Percentiles rank a stretch among this genome's conserved stretches.
Conservation (phyloP, 305 asterid species). For the Solanum hybrid region DNA sequence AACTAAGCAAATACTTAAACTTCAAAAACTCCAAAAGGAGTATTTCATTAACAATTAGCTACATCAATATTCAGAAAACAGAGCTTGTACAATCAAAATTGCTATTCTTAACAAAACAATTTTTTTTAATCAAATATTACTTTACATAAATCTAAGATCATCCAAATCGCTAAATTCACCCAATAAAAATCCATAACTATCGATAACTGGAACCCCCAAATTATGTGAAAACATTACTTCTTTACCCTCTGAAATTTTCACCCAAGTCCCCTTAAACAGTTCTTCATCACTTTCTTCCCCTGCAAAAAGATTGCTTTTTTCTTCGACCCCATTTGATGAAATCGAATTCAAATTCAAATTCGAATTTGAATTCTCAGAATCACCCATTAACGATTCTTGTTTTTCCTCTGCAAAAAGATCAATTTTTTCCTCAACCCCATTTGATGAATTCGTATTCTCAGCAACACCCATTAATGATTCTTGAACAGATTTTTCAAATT, state of each 20-base stretch:
- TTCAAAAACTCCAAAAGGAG: no score
- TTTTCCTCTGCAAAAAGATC: not conserved
- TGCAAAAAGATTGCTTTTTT: not conserved
- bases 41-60: not conserved
- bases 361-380: not conserved
- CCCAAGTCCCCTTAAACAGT: not conserved
- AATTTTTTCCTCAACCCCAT: not conserved
- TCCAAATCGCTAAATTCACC: constrained; percentile 41
- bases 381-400: not conserved
- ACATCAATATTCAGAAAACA: not conserved
- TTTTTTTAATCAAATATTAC: not conserved
- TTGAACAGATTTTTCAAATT: not conserved
- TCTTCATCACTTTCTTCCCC: not conserved
- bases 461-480: not conserved
- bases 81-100: not conserved
- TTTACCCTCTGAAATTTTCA: not conserved
- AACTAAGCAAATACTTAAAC: no score
- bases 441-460: not conserved
- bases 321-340: not conserved
- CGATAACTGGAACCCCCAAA: constrained; percentile 24
- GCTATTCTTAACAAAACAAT: not conserved
- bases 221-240: constrained; percentile 10
- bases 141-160: constrained; percentile 17
- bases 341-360: no score
- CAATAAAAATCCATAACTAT: constrained; percentile 28